Evolutionary conservation across 495 filamentous ascomycete species (phyloP).

Genomic region (Daldinia childiae): DNA sequence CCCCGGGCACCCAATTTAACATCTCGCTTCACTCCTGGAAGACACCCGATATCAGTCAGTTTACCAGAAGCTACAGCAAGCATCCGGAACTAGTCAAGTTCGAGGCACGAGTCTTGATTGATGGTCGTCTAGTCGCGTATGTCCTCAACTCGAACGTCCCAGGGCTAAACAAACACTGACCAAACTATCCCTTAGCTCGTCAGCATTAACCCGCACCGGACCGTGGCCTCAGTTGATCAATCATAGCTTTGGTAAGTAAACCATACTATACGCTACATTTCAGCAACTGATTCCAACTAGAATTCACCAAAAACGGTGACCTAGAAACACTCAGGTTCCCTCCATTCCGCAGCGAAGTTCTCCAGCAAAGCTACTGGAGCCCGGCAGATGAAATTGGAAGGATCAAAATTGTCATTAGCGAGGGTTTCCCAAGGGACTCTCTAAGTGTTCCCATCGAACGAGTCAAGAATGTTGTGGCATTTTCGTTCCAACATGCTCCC

Average conservation of each 20-base stretch:
- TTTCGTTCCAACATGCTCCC: slow-evolving; percentile 90
- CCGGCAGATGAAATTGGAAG: slow-evolving; percentile 75
- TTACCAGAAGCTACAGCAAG: slow-evolving; percentile 68
- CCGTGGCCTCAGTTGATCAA: slow-evolving; percentile 68
- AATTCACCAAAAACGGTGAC: slow-evolving; percentile 69
- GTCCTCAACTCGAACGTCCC: slow-evolving; percentile 37
- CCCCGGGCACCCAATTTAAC: slow-evolving; percentile 68
- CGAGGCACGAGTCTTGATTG: slow-evolving; percentile 74
- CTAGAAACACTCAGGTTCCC: slow-evolving; percentile 76
- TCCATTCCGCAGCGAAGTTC: slow-evolving; percentile 73
- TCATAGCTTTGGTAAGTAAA: slow-evolving; percentile 57
- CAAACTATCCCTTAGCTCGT: slow-evolving; percentile 53
- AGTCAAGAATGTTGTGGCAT: slow-evolving; percentile 76
- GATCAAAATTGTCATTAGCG: slow-evolving; percentile 80
- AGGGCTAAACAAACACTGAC: slow-evolving; percentile 1
- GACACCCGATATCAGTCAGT: slow-evolving; percentile 68
- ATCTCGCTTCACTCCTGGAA: slow-evolving; percentile 86
- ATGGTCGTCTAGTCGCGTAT: slow-evolving; percentile 73
- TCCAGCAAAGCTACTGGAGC: slow-evolving; percentile 77
- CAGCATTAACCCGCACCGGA: slow-evolving; percentile 63
- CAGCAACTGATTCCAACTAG: slow-evolving; percentile 47
- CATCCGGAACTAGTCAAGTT: slow-evolving; percentile 69
- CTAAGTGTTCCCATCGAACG: slow-evolving; percentile 67
- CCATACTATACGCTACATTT: background rate
- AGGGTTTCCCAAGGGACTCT: slow-evolving; percentile 69